Evolutionary conservation across 352 stramenopile species (phyloP), one percentile per base, ranked within the genome.

Genomic region (Aphanomyces euteiches): DNA sequence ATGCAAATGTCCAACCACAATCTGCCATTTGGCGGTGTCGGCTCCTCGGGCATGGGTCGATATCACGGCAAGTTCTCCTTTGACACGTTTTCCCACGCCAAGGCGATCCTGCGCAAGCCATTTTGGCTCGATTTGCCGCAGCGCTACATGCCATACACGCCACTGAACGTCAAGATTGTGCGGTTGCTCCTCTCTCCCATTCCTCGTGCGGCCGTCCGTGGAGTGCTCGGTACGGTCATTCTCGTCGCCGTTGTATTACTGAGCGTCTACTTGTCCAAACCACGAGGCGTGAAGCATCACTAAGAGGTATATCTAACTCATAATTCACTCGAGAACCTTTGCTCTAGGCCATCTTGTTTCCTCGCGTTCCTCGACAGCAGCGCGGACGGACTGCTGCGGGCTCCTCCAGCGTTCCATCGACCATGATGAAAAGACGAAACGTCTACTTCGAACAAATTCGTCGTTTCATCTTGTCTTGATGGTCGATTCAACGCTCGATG

Each of bases 31-130:
- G 89, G 90, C 50, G 89, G 89, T 7, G 74, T 97, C 7, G 91
- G 89, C 5, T 78, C 67, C 36, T 94, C 80, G 39, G 92, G 90
- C 50, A 87, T 89, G 69, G 90, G 92, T 8, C 67, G 75, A 0
- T 97, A 96, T 72, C 87, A 95, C 68, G 93, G 93, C 7, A 81
- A 86, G 53, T 75, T 79, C 60, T 83, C 83, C 45, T 96, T 97
- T 53, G 72, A 90, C 17, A 77, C 80, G 7, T 92, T 94, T 60
- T 85, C 84, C 17, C 85, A 92, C 73, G 75, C 73, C 40, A 91
- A 91, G 68, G 72, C 79, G 0, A 81, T 91, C 47, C 72, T 91
- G 36, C 80, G 84, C 70, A 92, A 91, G 73, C 84, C 85, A 56
- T 79, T 74, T 15, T 7, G 87, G 36, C 47, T 90, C 43, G 74